Evolutionary conservation across 805 yeast species (phyloP), one percentile per base, ranked within the genome.

Genomic region (Priceomyces castillae): DNA sequence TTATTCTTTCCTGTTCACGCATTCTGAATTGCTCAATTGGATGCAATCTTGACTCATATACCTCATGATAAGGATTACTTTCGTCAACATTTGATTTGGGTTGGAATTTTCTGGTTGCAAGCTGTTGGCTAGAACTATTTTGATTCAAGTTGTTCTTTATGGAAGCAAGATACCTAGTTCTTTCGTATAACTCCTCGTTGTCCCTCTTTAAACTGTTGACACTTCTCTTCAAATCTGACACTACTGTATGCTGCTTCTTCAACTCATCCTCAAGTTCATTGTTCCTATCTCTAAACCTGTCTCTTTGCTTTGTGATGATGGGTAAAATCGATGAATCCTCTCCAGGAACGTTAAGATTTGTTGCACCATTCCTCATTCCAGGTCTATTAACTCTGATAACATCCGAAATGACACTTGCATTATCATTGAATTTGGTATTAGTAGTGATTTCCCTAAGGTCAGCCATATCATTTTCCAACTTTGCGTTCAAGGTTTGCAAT

Each of bases 301-400:
- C 99, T 61, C 99, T 81, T 67, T 92, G 99, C 58, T 92, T 90
- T 11, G 97, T 90, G 22, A 94, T 80, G 41, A 92, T 89, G 1
- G 95, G 95, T 40, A 92, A 64, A 22, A 90, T 79, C 3, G 81
- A 76, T 10, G 71, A 57, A 9, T 49, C 50, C 7, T 52, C 51
- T 9, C 46, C 54, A 12, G 49, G 46, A 39, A 73, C 73, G 23
- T 17, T 52, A 33, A 44, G 28, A 16, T 41, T 40, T 20, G 37
- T 36, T 22, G 52, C 47, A 9, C 62, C 63, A 43, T 46, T 48
- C 42, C 66, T 62, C 52, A 81, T 57, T 7, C 57, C 49, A 10
- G 54, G 59, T 16, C 59, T 46, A 3, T 64, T 55, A 35, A 55
- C 50, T 43, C 58, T 43, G 15, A 59, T 56, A 9, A 61, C 59